phyloP scores from a whole-genome alignment of 768 basidiomycete species.

The Gautieria morchelliformis region DNA sequence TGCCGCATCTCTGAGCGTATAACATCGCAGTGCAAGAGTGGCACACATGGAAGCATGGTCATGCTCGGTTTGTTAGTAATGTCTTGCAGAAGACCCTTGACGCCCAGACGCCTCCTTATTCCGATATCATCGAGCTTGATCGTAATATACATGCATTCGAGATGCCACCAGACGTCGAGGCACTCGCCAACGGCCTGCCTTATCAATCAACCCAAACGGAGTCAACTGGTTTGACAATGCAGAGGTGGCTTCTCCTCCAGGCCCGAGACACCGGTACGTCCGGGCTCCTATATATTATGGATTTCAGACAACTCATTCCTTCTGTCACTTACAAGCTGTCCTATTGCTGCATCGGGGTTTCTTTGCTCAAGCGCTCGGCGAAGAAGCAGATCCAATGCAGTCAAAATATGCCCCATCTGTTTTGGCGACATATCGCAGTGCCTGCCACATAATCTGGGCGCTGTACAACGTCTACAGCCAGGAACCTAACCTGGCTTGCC shows the following conservation, averaged over 20 bases:
- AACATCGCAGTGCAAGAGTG: conserved; percentile 1
- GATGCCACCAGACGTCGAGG: conserved; percentile 3
- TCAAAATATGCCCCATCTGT: conserved; percentile 63
- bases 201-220: neutral
- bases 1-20: neutral
- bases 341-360: conserved; percentile 50
- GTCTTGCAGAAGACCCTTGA: conserved; percentile 5
- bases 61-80: neutral
- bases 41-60: conserved; percentile 8
- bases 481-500: conserved; percentile 1
- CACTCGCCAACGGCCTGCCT: neutral
- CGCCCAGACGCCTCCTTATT: conserved; percentile 3
- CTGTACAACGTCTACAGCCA: conserved; percentile 5
- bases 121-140: conserved; percentile 6
- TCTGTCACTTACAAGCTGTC: neutral
- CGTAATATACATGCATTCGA: conserved; percentile 1
- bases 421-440: conserved; percentile 42
- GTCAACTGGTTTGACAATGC: conserved; percentile 1
- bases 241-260: conserved; percentile 1
- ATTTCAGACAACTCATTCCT: neutral
- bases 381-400: conserved; percentile 42
- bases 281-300: neutral
- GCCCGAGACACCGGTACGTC: neutral
- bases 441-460: conserved; percentile 6
- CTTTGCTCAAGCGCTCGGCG: conserved; percentile 57